Evolutionary conservation across 108 stramenopile species (phyloP).

Genomic region (Skeletonema potamos): DNA sequence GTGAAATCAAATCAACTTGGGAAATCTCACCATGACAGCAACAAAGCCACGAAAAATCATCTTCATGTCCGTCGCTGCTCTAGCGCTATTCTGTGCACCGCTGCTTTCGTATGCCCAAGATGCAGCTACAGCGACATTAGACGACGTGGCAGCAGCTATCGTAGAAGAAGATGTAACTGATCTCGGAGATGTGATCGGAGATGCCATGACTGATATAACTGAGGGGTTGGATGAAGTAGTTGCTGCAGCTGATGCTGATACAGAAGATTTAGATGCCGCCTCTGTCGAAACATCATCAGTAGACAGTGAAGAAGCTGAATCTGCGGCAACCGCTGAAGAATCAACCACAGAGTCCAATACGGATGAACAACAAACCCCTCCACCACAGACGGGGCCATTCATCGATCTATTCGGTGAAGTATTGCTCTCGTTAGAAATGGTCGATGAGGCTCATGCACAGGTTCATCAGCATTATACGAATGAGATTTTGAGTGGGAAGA

Average conservation of each 20-base stretch:
- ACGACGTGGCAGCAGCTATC: constrained; percentile 3
- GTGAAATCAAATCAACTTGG: no score
- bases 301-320: background rate
- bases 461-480: constrained; percentile 72
- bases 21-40: background rate
- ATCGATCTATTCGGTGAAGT: constrained; percentile 77
- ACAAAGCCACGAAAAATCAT: background rate
- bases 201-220: constrained; percentile 11
- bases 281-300: background rate
- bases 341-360: background rate
- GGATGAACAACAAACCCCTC: constrained; percentile 19
- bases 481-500: constrained; percentile 71
- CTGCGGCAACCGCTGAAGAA: background rate
- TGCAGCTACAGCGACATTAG: background rate
- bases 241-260: background rate
- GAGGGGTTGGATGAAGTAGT: constrained; percentile 7
- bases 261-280: background rate
- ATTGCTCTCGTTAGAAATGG: constrained; percentile 72
- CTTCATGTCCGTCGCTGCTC: background rate
- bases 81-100: background rate
- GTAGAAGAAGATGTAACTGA: constrained; percentile 31
- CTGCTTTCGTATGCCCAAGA: background rate
- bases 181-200: constrained; percentile 10
- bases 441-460: constrained; percentile 70
- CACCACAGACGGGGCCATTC: constrained; percentile 81